Percentiles rank a stretch among this genome's conserved stretches.
These are phyloP conservation scores for Laetiporus sulphureus DNA, from an alignment of 1,284 basidiomycete genomes.

Conservation along the genomic window DNA sequence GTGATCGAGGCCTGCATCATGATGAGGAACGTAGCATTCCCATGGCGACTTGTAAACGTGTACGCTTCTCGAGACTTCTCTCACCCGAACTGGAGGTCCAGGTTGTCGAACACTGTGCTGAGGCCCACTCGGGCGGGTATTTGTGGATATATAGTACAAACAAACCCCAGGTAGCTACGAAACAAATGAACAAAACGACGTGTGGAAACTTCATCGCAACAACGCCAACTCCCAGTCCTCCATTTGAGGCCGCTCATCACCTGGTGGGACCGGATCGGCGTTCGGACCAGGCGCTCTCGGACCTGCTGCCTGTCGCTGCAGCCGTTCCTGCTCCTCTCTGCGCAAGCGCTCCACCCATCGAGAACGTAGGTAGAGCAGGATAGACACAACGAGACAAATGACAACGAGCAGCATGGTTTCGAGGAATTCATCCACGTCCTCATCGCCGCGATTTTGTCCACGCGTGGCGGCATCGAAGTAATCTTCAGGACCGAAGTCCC, in stretches of 20 bases:
- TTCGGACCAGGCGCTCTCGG: neutral
- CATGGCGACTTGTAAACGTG: neutral
- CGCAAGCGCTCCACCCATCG: conserved; percentile 65
- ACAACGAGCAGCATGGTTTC: conserved; percentile 69
- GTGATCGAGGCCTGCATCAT: conserved; percentile 1
- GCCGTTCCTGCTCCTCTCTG: conserved; percentile 37
- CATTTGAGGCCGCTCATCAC: neutral
- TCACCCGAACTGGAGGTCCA: no score
- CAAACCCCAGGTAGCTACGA: neutral
- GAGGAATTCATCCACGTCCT: conserved; percentile 53
- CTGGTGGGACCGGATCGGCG: neutral
- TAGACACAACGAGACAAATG: conserved; percentile 58
- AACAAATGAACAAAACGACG: neutral
- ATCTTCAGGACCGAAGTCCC: conserved; percentile 73
- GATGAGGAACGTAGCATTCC: neutral
- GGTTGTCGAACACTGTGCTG: neutral
- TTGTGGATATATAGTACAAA: neutral
- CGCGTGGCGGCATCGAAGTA: conserved; percentile 67
- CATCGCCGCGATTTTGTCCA: conserved; percentile 51
- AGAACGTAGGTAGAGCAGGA: conserved; percentile 65
- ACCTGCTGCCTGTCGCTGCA: conserved; percentile 12
- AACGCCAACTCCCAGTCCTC: conserved; percentile 3
- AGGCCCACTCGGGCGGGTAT: neutral
- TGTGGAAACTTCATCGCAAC: neutral
- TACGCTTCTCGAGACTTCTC: neutral